Base-by-base conservation (phyloP, 2,329 filamentous ascomycete species). In the Claviceps monticola region DNA sequence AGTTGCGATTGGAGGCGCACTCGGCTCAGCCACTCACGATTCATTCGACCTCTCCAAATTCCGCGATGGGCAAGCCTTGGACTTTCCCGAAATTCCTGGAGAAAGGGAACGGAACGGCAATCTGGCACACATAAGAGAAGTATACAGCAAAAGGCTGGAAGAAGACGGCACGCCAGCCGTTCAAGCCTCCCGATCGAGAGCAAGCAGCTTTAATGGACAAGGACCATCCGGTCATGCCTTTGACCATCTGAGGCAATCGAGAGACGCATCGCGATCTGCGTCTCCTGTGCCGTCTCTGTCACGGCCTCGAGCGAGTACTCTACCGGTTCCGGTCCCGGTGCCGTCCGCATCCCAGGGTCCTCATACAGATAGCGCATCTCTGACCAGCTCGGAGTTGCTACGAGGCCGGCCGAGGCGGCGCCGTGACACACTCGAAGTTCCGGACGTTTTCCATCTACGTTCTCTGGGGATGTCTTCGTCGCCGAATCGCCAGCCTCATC, bases 71-170 rank as follows among this genome's bases (percentile, higher is more conserved):
- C 65, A 64, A 44, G 72, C 74, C 3, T 60, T 63, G n/a, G 66
- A 69, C n/a, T 83, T 73, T 47, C 79, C 79, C 0, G 70, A 74
- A 51, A 66, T 79, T 0, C 79, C 79, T 0, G 79, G 76, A 2
- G 78, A 82, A 56, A 14, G 11, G 5, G 41, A 49, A 39, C 51
- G 52, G 19, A 57, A 56, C 29, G 3, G 26, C 1, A 57, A 60
- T 0, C 58, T 79, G 1, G 49, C 54, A 17, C 56, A 64, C 3
- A 70, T 73, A 26, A 67, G 64, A 46, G 62, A 68, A 34, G 58
- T 60, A 4, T 79, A 72, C 52, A 71, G 70, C 41, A 60, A 55
- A 4, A 57, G 52, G 9, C 61, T 61, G 16, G 63, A 68, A 23
- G 60, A 56, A 6, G 62, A 66, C 9, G 68, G 63, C 4, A 62